These are phyloP conservation scores for Chalciporus piperatus DNA, from an alignment of 768 basidiomycete genomes.

Conservation along the genomic window DNA sequence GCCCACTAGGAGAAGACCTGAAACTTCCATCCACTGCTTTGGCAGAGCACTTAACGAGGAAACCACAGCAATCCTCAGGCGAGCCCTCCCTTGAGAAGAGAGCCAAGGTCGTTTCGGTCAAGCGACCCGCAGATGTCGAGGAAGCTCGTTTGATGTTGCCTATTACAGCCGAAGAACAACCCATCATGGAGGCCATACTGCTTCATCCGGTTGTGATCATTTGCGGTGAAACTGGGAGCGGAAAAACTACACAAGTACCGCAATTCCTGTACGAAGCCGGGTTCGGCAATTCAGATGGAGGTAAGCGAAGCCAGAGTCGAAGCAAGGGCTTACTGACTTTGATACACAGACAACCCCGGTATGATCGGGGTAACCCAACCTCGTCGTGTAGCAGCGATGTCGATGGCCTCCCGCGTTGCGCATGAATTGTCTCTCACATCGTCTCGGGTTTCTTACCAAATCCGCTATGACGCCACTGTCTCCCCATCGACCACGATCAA, in stretches of 20 bases:
- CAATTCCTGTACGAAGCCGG: slow-evolving; percentile 98
- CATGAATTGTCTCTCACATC: slow-evolving; percentile 84
- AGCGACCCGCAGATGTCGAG: slow-evolving; percentile 67
- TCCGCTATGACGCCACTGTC: slow-evolving; percentile 94
- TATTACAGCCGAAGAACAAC: slow-evolving; percentile 90
- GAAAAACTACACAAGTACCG: slow-evolving; percentile 97
- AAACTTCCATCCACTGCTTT: slow-evolving; percentile 66
- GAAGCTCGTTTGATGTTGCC: slow-evolving; percentile 79
- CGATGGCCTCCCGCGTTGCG: slow-evolving; percentile 92
- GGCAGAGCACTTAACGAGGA: slow-evolving; percentile 40
- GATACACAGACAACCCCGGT: slow-evolving; percentile 82
- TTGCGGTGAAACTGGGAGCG: slow-evolving; percentile 95
- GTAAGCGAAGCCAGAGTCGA: slow-evolving; percentile 40
- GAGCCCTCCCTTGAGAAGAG: slow-evolving; percentile 20
- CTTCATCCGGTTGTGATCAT: slow-evolving; percentile 73
- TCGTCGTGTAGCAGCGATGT: slow-evolving; percentile 94
- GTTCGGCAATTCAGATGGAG: slow-evolving; percentile 79
- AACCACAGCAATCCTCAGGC: background rate
- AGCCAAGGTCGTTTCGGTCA: slow-evolving; percentile 50
- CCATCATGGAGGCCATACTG: slow-evolving; percentile 88
- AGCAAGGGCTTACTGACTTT: slow-evolving; percentile 3
- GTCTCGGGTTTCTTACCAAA: slow-evolving; percentile 90
- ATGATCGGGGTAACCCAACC: slow-evolving; percentile 99
- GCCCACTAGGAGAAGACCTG: slow-evolving; percentile 77
- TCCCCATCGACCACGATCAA: slow-evolving; percentile 91